A percentile compares a stretch with the other conserved stretches of the same genome.
Conservation (phyloP, 2,329 filamentous ascomycete species). For the Amphichorda felina region DNA sequence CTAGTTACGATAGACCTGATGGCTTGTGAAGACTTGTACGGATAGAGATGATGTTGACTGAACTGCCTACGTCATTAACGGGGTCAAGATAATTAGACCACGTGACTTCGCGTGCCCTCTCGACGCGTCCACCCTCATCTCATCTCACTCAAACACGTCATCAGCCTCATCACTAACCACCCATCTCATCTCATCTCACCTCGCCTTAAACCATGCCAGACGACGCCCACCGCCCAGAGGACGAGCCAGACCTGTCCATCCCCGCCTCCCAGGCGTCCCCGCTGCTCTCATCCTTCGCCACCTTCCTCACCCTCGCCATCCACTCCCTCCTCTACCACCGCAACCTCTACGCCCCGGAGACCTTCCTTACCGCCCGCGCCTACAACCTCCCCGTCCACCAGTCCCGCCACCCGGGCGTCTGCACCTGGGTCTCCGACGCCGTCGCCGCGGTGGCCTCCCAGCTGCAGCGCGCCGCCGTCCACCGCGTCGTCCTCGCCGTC, state of each 20-base stretch:
- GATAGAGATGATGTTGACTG: too few species aligned
- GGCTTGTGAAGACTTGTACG: too few species aligned
- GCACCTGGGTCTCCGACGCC: conserved; percentile 75
- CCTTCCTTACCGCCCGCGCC: conserved; percentile 69
- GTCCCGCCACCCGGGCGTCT: conserved; percentile 75
- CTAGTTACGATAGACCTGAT: too few species aligned
- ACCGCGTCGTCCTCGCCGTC: conserved; percentile 35
- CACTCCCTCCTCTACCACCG: conserved; percentile 83
- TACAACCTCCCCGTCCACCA: conserved; percentile 80
- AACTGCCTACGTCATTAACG: too few species aligned
- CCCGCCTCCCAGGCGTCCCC: background rate
- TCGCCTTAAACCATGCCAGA: background rate
- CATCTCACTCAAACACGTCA: background rate
- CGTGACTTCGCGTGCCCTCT: background rate
- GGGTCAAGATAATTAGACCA: too few species aligned
- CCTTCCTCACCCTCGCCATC: conserved; percentile 71
- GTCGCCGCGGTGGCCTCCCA: conserved; percentile 60
- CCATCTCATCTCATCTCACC: background rate
- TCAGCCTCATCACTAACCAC: background rate
- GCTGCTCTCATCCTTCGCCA: conserved; percentile 59
- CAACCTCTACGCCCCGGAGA: conserved; percentile 61
- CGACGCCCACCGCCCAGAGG: background rate
- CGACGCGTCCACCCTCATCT: too few species aligned
- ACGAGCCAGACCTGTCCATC: background rate
- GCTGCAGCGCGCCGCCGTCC: conserved; percentile 44